Base-by-base conservation (phyloP, 1,284 basidiomycete species). In the Ustilago curta region DNA sequence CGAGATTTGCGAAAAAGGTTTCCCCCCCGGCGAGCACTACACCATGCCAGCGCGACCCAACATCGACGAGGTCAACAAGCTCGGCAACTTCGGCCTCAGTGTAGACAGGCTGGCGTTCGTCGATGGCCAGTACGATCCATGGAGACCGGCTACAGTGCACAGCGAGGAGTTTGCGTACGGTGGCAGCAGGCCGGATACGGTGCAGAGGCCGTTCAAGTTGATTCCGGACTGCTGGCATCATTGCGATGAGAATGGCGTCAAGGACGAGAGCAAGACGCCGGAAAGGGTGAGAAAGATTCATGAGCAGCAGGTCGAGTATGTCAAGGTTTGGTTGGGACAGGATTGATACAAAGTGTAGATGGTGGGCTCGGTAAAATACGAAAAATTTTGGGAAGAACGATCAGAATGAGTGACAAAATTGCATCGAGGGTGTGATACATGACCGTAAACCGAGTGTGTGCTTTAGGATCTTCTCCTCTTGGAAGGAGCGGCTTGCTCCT, bases 101-200 rank as follows among this genome's bases (percentile, higher is more conserved):
- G 89, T 89, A 18, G 91, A 93, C 83, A 87, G 91, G 48, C 86
- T 97, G 54, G 95, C 94, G 0, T 90, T 96, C 78, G 91, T 97
- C 70, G 92, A 94, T 77, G 93, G 92, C 16, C 91, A 92, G 88
- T 88, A 91, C 48, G 79, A 96, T 85, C 94, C 95, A 4, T 97
- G 94, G 94, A 89, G 91, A 67, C 92, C 93, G 0, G 91, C 90
- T 68, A 89, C 95, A 1, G 93, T 94, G 0, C 93, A 95, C 82
- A 92, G 91, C 70, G 89, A 91, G 53, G 80, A 85, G 59, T 85
- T 72, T 8, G 79, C 79, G 2, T 89, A 92, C 55, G 94, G 94
- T 0, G 85, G 87, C 7, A 87, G 88, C 47, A 88, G 95, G 35
- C 83, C 88, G 44, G 93, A 94, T 85, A 93, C 93, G 0, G 85